These are phyloP conservation scores for Mycena sp. DNA, from an alignment of 1,284 basidiomycete species.

Conservation along the genomic window DNA sequence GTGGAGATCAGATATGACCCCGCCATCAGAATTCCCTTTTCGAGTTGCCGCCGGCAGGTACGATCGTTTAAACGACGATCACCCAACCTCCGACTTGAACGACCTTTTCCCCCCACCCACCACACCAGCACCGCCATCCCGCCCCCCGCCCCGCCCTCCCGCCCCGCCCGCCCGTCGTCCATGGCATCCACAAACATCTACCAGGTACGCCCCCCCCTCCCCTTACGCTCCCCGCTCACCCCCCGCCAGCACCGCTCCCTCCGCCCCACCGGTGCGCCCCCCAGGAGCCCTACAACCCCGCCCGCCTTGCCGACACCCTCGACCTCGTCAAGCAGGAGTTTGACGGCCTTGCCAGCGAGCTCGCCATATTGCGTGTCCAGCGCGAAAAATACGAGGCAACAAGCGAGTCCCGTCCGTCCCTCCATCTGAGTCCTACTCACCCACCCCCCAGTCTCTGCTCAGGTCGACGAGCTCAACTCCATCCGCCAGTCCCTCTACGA, in stretches of 20 bases:
- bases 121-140: too few relatives aligned
- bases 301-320: slow-evolving; percentile 24
- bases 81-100: too few relatives aligned
- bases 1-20: too few relatives aligned
- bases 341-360: slow-evolving; percentile 62
- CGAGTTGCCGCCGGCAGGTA: too few relatives aligned
- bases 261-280: slow-evolving; percentile 15
- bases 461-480: slow-evolving; percentile 61
- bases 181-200: slow-evolving; percentile 3
- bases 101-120: too few relatives aligned
- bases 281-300: slow-evolving; percentile 18
- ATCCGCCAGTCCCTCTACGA: slow-evolving; percentile 67
- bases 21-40: too few relatives aligned
- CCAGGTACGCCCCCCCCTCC: slow-evolving; percentile 1
- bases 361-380: slow-evolving; percentile 57
- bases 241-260: slow-evolving; percentile 21
- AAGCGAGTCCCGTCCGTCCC: slow-evolving; percentile 17
- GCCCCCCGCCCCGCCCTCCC: too few relatives aligned
- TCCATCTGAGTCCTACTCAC: too few relatives aligned
- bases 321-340: slow-evolving; percentile 68
- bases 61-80: too few relatives aligned
- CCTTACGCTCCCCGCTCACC: background rate
- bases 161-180: background rate
- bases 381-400: slow-evolving; percentile 68
- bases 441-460: slow-evolving; percentile 34